Base-by-base conservation (phyloP, 495 filamentous ascomycete species). In the Viridothelium virens region DNA sequence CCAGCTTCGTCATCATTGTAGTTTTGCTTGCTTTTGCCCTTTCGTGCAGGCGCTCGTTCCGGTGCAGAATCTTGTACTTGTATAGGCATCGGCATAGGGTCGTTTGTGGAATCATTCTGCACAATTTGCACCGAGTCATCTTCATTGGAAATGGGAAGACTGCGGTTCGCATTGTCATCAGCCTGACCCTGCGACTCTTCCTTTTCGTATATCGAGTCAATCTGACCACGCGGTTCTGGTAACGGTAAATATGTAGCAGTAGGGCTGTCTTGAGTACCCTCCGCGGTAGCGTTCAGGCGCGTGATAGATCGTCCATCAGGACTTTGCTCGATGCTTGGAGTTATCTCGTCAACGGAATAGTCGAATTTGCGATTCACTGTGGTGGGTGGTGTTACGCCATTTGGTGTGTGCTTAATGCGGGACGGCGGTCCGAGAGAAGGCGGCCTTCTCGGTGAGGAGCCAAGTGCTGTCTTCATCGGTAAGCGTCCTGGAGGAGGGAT, bases 401-500 rank as follows among this genome's bases (percentile, higher is more conserved):
- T 41, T 39, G 67, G 66, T 37, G 64, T 70, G n/a, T 53, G 36
- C 12, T 46, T 48, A 0, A 34, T 34, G 14, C 59, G 16, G 3
- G 68, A 64, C 41, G 65, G 62, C 74, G 80, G 70, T 64, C 79
- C 73, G 68, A 81, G 68, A 39, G 81, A 72, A 75, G 69, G 66
- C 72, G 74, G 67, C 74, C 83, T 77, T 63, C 82, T 77, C 3
- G 83, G 82, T 18, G 85, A 83, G 1, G 84, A 84, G 41, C 80
- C 80, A n/a, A 86, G 74, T 16, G 77, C 70, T 5, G 83, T 82
- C 74, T 84, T 87, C 34, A 80, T 78, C 2, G 85, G 85, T 2
- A 82, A 85, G 50, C 80, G 75, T 6, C 76, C 76, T 31, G 79
- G 78, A 37, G 82, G 79, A 41, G 79, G 78, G 48, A 81, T 72